Evolutionary conservation across 345 rosid genomes (phyloP).

Genomic region (Hirschfeldia incana): DNA sequence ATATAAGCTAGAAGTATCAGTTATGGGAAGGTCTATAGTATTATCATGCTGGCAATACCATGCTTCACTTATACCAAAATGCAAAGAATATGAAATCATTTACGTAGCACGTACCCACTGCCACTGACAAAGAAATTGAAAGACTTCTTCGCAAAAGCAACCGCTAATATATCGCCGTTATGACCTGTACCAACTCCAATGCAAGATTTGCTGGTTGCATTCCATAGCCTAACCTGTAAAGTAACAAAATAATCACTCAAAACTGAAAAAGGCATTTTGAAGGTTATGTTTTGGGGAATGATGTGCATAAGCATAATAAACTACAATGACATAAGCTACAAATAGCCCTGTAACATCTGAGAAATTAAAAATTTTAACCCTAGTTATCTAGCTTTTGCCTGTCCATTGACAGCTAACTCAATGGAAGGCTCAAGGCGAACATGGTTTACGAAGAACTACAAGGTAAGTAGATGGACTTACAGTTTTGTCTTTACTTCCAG

Average conservation of each 20-base stretch:
- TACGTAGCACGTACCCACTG: slow-evolving; percentile 65
- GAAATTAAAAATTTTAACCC: background rate
- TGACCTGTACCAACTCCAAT: slow-evolving; percentile 90
- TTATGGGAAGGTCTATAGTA: background rate
- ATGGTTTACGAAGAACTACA: slow-evolving; percentile 9
- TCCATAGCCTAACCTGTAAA: slow-evolving; percentile 87
- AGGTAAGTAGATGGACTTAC: slow-evolving; percentile 52
- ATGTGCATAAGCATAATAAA: background rate
- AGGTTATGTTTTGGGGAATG: slow-evolving; percentile 1
- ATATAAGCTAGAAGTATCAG: slow-evolving; percentile 18
- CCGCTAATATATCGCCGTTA: slow-evolving; percentile 87
- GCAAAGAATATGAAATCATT: background rate
- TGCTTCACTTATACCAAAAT: slow-evolving; percentile 20
- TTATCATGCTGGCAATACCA: slow-evolving; percentile 13
- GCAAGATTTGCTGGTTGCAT: slow-evolving; percentile 62
- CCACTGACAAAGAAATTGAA: slow-evolving; percentile 81
- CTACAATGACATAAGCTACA: slow-evolving; percentile 1
- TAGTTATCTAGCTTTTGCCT: slow-evolving; percentile 15
- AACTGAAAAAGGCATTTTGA: background rate
- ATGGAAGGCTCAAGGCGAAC: background rate
- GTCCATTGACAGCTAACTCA: slow-evolving; percentile 6
- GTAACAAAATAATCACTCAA: slow-evolving; percentile 24
- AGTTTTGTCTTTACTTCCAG: slow-evolving; percentile 90
- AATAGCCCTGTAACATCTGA: background rate
- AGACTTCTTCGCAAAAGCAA: slow-evolving; percentile 78